These are phyloP conservation scores for Rhytidhysteron rufulum DNA, from an alignment of 2,329 filamentous ascomycete species.

Conservation along the genomic window DNA sequence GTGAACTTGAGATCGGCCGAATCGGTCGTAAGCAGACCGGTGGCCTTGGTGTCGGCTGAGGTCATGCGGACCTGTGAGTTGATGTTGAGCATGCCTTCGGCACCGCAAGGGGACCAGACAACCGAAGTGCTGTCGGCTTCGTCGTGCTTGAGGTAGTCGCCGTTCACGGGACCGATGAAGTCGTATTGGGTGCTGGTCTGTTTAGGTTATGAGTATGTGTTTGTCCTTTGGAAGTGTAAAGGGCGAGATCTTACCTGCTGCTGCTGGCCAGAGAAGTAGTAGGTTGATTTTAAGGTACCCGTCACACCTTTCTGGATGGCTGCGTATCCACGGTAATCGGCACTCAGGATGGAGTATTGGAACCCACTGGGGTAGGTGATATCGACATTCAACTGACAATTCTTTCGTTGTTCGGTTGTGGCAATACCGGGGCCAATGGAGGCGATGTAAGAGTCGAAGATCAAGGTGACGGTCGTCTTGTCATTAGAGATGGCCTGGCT, in stretches of 20 bases:
- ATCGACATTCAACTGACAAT: slow-evolving; percentile 53
- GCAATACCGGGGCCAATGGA: slow-evolving; percentile 45
- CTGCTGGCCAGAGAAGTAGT: slow-evolving; percentile 51
- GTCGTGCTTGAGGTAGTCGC: slow-evolving; percentile 39
- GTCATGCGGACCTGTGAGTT: slow-evolving; percentile 49
- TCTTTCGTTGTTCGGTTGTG: slow-evolving; percentile 46
- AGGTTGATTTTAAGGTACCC: slow-evolving; percentile 50
- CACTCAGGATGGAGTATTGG: slow-evolving; percentile 51
- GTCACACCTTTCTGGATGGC: slow-evolving; percentile 44
- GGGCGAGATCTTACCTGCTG: slow-evolving; percentile 31
- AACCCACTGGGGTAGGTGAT: slow-evolving; percentile 50
- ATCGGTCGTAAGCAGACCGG: slow-evolving; percentile 45
- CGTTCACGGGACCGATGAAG: slow-evolving; percentile 38
- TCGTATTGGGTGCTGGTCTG: slow-evolving; percentile 35
- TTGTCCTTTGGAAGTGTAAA: background rate
- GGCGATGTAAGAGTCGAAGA: slow-evolving; percentile 51
- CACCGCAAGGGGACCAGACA: slow-evolving; percentile 53
- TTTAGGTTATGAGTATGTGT: slow-evolving; percentile 3
- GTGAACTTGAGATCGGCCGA: slow-evolving; percentile 49
- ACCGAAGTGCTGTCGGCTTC: slow-evolving; percentile 42
- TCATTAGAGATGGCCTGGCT: slow-evolving; percentile 42
- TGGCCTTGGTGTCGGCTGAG: slow-evolving; percentile 23
- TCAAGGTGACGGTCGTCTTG: slow-evolving; percentile 47
- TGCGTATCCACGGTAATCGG: slow-evolving; percentile 52
- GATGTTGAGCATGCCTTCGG: slow-evolving; percentile 50